Evolutionary conservation across 169 alveolate species (phyloP).

Genomic region (Eimeria praecox): DNA sequence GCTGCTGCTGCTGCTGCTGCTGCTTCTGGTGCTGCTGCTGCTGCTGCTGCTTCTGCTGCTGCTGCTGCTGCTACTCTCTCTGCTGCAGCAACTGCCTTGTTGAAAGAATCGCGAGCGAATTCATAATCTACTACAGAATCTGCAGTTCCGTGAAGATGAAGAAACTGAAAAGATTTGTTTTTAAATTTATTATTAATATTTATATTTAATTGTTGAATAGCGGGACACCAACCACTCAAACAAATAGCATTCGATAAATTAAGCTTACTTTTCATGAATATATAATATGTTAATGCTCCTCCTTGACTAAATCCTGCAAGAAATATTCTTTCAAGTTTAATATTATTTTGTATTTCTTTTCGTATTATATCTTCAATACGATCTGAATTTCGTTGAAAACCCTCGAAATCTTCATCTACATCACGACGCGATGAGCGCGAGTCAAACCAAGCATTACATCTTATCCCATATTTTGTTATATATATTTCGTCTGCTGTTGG

Average conservation of each 20-base stretch:
- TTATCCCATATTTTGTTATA: neutral
- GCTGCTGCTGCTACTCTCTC: slow-evolving; percentile 18
- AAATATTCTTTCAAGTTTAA: slow-evolving; percentile 28
- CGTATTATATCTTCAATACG: slow-evolving; percentile 50
- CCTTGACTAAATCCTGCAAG: slow-evolving; percentile 82
- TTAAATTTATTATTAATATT: too few relatives aligned
- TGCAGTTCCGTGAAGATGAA: neutral
- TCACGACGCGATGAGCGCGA: neutral
- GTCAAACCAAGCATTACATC: slow-evolving; percentile 63
- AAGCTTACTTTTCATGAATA: neutral
- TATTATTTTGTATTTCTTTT: slow-evolving; percentile 20
- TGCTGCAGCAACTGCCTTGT: neutral
- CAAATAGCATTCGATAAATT: slow-evolving; percentile 33
- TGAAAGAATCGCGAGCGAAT: neutral
- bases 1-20: too few relatives aligned
- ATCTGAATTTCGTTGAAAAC: neutral
- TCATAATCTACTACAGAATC: neutral
- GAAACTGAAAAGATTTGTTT: neutral
- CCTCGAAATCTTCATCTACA: slow-evolving; percentile 50
- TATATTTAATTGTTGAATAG: neutral
- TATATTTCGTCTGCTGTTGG: slow-evolving; percentile 74
- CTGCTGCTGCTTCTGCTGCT: too few relatives aligned
- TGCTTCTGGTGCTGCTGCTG: too few relatives aligned
- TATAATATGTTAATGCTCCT: slow-evolving; percentile 72
- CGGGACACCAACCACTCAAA: slow-evolving; percentile 75